A percentile compares a stretch with the other conserved stretches of the same genome.
Evolutionary conservation across 768 basidiomycete genomes (phyloP).

Genomic region (Lactarius deliciosus): DNA sequence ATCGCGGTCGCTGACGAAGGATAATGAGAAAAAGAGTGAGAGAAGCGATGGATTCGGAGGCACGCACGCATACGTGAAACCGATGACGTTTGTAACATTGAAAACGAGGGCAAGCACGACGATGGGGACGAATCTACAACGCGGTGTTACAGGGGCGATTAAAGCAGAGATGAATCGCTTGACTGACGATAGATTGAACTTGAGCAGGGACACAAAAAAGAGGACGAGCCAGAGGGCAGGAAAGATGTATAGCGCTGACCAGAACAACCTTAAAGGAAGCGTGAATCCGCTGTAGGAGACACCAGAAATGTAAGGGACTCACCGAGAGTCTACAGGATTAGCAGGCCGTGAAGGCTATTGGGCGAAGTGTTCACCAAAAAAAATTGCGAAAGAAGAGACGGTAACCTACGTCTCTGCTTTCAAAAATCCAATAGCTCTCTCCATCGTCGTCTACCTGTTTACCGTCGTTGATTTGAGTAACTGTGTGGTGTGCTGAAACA

Average conservation of each 20-base stretch:
- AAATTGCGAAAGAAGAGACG: conserved; percentile 1
- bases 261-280: conserved; percentile 16
- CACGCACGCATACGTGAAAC: conserved; percentile 91
- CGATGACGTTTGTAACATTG: conserved; percentile 93
- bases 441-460: conserved; percentile 91
- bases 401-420: conserved; percentile 83
- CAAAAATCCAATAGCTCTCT: conserved; percentile 96
- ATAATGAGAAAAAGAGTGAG: conserved; percentile 2
- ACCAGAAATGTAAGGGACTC: conserved; percentile 32
- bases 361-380: not conserved
- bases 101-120: conserved; percentile 93
- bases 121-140: conserved; percentile 84
- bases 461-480: not conserved
- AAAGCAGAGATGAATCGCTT: conserved; percentile 12
- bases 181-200: conserved; percentile 83
- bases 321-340: conserved; percentile 87
- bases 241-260: conserved; percentile 89
- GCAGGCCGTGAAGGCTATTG: conserved; percentile 80
- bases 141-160: conserved; percentile 23
- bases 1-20: conserved; percentile 69
- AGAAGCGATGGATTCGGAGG: not conserved
- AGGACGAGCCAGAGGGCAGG: conserved; percentile 86
- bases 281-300: not conserved
- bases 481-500: not conserved
- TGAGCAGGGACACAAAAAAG: conserved; percentile 84